phyloP scores from a whole-genome alignment of 169 alveolate genomes.

The Babesia gibsoni region DNA sequence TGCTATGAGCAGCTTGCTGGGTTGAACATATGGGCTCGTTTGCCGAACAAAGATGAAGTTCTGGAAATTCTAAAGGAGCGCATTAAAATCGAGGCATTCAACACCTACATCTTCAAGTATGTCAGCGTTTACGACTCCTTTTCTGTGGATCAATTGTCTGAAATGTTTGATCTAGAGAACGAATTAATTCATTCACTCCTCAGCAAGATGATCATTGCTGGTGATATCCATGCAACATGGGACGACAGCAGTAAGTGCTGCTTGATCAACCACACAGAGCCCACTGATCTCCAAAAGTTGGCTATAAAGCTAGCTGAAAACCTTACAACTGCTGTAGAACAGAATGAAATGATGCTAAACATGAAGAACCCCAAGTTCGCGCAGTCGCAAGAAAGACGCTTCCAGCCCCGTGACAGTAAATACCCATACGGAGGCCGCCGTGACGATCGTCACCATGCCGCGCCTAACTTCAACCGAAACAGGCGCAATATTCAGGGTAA shows the following conservation, averaged over 20 bases:
- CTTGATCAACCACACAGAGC: slow-evolving; percentile 85
- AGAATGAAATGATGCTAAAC: slow-evolving; percentile 81
- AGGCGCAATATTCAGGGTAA: slow-evolving; percentile 31
- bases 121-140: slow-evolving; percentile 81
- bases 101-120: slow-evolving; percentile 88
- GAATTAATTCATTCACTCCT: slow-evolving; percentile 81
- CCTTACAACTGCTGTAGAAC: slow-evolving; percentile 81
- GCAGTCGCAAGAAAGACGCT: slow-evolving; percentile 60
- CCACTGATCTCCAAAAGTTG: slow-evolving; percentile 84
- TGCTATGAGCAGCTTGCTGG: slow-evolving; percentile 82
- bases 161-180: slow-evolving; percentile 80
- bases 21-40: slow-evolving; percentile 81
- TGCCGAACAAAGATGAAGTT: slow-evolving; percentile 82
- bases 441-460: slow-evolving; percentile 55
- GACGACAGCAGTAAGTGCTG: slow-evolving; percentile 86
- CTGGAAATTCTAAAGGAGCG: slow-evolving; percentile 79
- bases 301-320: slow-evolving; percentile 80
- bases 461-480: slow-evolving; percentile 49
- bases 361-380: slow-evolving; percentile 85
- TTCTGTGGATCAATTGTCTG: slow-evolving; percentile 80
- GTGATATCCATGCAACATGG: slow-evolving; percentile 88
- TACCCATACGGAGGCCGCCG: slow-evolving; percentile 49
- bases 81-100: slow-evolving; percentile 91
- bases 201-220: slow-evolving; percentile 87
- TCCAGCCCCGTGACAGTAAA: slow-evolving; percentile 59